Conservation (phyloP, 495 filamentous ascomycete species). For the Daldinia caldariorum region DNA sequence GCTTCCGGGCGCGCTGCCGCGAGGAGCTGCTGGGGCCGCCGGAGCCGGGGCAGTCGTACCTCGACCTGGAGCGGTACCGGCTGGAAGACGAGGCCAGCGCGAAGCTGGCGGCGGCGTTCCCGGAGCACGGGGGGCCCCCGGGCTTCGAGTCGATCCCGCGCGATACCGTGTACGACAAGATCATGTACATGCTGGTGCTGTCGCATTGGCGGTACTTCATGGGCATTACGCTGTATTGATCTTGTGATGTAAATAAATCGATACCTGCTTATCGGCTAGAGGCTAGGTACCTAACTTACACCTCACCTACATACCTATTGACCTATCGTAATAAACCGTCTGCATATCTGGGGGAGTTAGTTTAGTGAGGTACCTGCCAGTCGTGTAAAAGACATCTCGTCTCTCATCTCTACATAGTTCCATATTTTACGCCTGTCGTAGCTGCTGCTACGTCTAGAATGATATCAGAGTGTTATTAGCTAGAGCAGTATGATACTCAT, state of each 20-base stretch:
- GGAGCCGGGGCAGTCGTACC: background rate
- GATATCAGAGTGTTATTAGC: background rate
- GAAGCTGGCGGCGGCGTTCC: background rate
- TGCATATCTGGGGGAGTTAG: no score
- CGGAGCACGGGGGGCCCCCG: constrained; percentile 4
- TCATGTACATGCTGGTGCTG: constrained; percentile 33
- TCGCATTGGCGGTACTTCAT: constrained; percentile 28
- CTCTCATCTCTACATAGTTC: background rate
- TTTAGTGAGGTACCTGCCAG: no score
- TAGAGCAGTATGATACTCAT: background rate
- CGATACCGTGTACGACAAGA: constrained; percentile 5
- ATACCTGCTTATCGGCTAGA: background rate
- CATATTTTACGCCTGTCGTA: background rate
- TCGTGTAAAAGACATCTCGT: background rate
- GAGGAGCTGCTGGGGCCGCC: background rate
- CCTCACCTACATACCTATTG: no score
- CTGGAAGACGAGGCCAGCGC: background rate
- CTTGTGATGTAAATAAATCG: background rate
- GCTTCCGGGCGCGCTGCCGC: background rate
- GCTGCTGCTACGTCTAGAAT: background rate
- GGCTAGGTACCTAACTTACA: no score
- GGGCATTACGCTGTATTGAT: background rate
- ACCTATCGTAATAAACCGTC: no score
- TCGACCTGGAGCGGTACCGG: background rate
- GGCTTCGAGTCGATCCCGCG: background rate